These are phyloP conservation scores for Hylodesmum podocarpum DNA, from an alignment of 306 rosid genomes.

Conservation along the genomic window DNA sequence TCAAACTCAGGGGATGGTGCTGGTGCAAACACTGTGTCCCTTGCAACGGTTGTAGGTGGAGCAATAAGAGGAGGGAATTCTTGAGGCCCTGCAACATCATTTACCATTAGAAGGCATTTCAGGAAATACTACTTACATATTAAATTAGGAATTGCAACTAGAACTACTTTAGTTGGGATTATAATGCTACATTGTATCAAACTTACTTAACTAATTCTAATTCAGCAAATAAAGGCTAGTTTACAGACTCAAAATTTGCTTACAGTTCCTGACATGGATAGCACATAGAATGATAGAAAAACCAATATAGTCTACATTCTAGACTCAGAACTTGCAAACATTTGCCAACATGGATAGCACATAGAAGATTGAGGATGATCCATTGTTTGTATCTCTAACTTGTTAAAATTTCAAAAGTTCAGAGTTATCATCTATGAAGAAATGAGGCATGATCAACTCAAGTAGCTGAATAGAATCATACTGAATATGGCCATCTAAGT, in stretches of 20 bases:
- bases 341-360: neutral
- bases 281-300: neutral
- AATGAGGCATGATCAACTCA: neutral
- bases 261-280: neutral
- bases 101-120: conserved; percentile 16
- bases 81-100: conserved; percentile 61
- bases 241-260: neutral
- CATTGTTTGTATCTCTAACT: neutral
- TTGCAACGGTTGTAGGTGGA: conserved; percentile 68
- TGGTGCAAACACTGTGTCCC: conserved; percentile 59
- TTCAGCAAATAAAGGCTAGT: neutral
- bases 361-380: neutral
- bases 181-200: neutral
- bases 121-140: neutral
- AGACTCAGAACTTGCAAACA: neutral
- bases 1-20: conserved; percentile 70
- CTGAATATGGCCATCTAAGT: neutral
- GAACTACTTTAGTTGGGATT: conserved; percentile 5
- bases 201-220: neutral
- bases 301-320: neutral
- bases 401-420: neutral
- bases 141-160: neutral
- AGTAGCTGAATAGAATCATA: neutral
- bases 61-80: conserved; percentile 77
- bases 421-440: neutral